phyloP scores from a whole-genome alignment of 2,329 filamentous ascomycete species.

The Sarocladium oryzae region DNA sequence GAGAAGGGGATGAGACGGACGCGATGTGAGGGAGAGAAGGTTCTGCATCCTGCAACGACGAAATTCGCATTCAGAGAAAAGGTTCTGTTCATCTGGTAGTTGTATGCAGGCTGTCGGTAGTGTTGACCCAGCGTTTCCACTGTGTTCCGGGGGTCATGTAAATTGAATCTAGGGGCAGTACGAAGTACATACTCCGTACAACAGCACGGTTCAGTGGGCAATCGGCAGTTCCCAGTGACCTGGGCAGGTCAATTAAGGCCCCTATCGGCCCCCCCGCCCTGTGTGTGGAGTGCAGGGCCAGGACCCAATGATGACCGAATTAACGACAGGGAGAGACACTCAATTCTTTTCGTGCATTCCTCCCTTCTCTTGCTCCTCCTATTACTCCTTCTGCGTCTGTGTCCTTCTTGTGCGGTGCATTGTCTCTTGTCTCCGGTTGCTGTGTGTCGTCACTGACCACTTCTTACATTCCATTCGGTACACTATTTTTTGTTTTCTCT shows the following conservation, averaged over 20 bases:
- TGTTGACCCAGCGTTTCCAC: too few relatives aligned
- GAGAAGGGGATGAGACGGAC: too few relatives aligned
- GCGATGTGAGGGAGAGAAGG: too few relatives aligned
- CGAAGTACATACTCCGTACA: too few relatives aligned
- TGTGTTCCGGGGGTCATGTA: too few relatives aligned
- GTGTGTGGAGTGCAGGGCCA: constrained; percentile 3
- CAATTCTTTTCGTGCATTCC: constrained; percentile 6
- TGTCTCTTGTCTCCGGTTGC: not conserved
- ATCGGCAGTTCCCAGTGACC: not conserved
- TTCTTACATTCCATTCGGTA: not conserved
- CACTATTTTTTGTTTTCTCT: not conserved
- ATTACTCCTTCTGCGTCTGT: not conserved
- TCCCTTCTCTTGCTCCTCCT: not conserved
- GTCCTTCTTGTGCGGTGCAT: not conserved
- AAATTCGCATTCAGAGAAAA: too few relatives aligned
- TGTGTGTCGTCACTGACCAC: not conserved
- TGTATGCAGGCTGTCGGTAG: too few relatives aligned
- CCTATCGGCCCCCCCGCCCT: not conserved
- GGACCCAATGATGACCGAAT: not conserved
- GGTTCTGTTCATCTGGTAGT: too few relatives aligned
- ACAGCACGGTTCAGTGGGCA: too few relatives aligned
- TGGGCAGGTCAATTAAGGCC: constrained; percentile 3
- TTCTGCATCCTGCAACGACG: too few relatives aligned
- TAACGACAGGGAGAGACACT: not conserved
- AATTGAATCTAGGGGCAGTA: too few relatives aligned